Evolutionary conservation across 2,329 filamentous ascomycete genomes (phyloP).

Genomic region (Penicillium sumatraense): DNA sequence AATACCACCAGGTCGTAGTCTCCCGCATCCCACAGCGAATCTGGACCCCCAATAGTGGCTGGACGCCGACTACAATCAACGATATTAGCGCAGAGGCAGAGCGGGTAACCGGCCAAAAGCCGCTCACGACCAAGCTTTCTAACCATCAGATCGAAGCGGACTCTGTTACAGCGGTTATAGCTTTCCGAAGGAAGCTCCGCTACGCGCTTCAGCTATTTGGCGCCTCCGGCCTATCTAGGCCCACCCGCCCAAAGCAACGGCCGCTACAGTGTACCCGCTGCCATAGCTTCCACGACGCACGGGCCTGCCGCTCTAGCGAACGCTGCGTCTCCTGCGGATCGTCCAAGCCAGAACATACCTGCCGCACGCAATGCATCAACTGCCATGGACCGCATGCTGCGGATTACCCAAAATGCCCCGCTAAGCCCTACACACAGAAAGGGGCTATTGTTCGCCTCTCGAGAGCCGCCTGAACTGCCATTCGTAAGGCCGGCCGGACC

Average conservation of each 20-base stretch:
- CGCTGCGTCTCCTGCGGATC: not conserved
- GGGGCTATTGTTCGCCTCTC: not conserved
- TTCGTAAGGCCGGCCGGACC: not conserved
- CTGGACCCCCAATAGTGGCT: not conserved
- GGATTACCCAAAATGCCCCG: not conserved
- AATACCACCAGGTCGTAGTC: not conserved
- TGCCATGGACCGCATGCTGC: not conserved
- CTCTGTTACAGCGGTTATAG: not conserved
- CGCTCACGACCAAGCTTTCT: not conserved
- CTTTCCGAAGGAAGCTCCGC: not conserved
- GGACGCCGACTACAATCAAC: not conserved
- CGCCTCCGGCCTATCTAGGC: not conserved
- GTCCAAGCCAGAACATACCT: not conserved
- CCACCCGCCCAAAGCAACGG: not conserved
- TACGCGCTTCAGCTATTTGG: not conserved
- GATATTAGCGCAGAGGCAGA: not conserved
- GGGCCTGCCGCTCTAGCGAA: not conserved
- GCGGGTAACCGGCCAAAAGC: not conserved
- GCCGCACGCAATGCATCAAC: not conserved
- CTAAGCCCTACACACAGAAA: not conserved
- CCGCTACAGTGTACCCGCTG: not conserved
- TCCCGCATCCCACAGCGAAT: not conserved
- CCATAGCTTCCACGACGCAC: not conserved
- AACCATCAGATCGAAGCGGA: not conserved
- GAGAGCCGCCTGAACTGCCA: not conserved